phyloP scores from a whole-genome alignment of 73 alveolate species.

The Paramecium sexaurelia region DNA sequence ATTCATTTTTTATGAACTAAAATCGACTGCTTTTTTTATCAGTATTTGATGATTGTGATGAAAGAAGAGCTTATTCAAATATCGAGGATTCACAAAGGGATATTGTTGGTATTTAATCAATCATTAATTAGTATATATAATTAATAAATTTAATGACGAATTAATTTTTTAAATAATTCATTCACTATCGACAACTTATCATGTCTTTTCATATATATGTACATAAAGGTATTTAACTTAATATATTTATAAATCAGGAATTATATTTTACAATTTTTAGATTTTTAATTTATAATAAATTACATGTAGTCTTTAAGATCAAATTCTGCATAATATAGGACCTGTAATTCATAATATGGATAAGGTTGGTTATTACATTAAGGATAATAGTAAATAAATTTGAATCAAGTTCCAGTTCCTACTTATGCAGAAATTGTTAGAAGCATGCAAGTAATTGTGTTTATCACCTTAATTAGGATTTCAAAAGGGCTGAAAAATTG shows the following conservation, averaged over 20 bases:
- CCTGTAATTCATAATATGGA: conserved; percentile 18
- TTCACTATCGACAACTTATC: not conserved
- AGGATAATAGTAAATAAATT: not conserved
- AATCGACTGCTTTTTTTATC: conserved; percentile 24
- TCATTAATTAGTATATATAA: not conserved
- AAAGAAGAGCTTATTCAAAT: not conserved
- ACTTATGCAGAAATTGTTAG: conserved; percentile 41
- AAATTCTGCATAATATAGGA: not conserved
- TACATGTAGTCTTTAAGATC: not conserved
- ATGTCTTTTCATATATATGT: too few relatives aligned
- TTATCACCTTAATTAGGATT: not conserved
- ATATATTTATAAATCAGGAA: not conserved
- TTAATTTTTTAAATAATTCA: not conserved
- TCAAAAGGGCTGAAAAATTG: conserved; percentile 41
- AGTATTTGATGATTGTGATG: not conserved
- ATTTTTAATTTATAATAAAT: not conserved
- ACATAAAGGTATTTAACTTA: too few relatives aligned
- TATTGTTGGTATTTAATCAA: not conserved
- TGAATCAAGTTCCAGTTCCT: conserved; percentile 33
- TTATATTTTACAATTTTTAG: not conserved
- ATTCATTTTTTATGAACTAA: not conserved
- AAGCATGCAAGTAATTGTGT: not conserved
- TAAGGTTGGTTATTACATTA: conserved; percentile 49
- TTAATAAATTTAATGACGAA: not conserved
- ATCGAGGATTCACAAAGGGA: not conserved